Base-by-base conservation (phyloP, 306 rosid species). In the Carpinus viminea region DNA sequence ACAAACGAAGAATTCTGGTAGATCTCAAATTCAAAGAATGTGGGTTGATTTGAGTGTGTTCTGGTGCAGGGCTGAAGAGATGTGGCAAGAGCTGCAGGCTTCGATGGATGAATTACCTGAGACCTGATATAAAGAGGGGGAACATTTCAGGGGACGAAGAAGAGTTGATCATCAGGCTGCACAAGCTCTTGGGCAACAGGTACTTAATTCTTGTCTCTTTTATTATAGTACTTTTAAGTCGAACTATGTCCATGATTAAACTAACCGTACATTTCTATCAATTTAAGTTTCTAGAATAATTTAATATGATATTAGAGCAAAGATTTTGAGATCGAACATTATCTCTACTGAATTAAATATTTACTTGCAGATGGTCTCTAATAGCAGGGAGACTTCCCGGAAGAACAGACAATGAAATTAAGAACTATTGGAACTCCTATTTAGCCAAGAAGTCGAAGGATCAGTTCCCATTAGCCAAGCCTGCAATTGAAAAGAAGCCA, bases 1-100 rank as follows among this genome's bases (percentile, higher is more conserved):
- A 31, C 34, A 31, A 31, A 31, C 3, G 34, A 31, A 31, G 34
- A 31, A 31, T 31, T 0, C 34, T 31, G 34, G 34, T 31, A 31
- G 34, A 31, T 31, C 34, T 31, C 34, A 31, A 31, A 31, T 31
- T 31, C 34, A 31, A 31, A 31, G 34, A 31, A 31, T 31, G 34
- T 31, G 34, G 34, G 34, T 31, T 31, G 34, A 31, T 31, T 31
- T 31, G 34, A 31, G 34, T 31, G 34, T 31, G 34, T 31, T 31
- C 34, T 8, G 15, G 48, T 65, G 66, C 26, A 56, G 84, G 84
- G 51, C 56, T 75, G 5, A 75, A 59, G 54, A 81, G 84, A 62
- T 59, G 77, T 24, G 84, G 84, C 4, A 81, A 81, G 65, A 64
- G 80, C 12, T 75, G 84, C 26, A 75, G 84, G 80, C 84, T 81